phyloP scores from a whole-genome alignment of 31 red algal genomes.

The Asparagopsis taxiformis region DNA sequence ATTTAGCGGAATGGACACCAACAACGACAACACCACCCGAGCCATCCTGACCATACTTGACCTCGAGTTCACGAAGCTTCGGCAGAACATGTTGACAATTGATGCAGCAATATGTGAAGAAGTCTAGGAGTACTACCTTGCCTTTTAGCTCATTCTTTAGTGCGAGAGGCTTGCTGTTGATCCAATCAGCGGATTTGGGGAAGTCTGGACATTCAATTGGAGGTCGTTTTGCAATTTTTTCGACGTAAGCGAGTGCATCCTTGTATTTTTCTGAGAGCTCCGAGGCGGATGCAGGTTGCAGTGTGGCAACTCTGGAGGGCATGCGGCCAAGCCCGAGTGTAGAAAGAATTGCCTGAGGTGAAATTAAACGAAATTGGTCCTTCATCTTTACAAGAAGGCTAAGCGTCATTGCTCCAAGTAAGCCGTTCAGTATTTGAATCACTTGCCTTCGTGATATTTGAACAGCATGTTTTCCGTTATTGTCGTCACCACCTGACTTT shows the following conservation, averaged over 20 bases:
- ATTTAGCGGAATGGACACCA: slow-evolving; percentile 81
- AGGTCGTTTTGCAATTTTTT: slow-evolving; percentile 20
- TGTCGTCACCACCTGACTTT: too few species aligned
- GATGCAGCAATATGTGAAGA: slow-evolving; percentile 85
- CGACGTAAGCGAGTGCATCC: slow-evolving; percentile 55
- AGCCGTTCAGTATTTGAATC: slow-evolving; percentile 50
- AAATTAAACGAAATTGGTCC: slow-evolving; percentile 58
- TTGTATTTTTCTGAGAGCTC: slow-evolving; percentile 7
- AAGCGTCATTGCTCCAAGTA: slow-evolving; percentile 33
- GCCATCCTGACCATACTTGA: slow-evolving; percentile 61
- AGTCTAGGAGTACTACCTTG: slow-evolving; percentile 82
- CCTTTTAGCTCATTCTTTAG: slow-evolving; percentile 44
- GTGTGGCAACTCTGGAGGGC: slow-evolving; percentile 21
- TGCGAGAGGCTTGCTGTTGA: slow-evolving; percentile 69
- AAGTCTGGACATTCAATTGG: slow-evolving; percentile 55
- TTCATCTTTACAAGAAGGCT: slow-evolving; percentile 47
- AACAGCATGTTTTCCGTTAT: too few species aligned
- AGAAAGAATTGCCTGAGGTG: slow-evolving; percentile 50
- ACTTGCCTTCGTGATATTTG: slow-evolving; percentile 58
- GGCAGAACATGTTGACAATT: slow-evolving; percentile 85
- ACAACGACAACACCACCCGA: slow-evolving; percentile 70
- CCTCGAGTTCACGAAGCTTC: slow-evolving; percentile 46
- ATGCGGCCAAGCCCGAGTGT: slow-evolving; percentile 34
- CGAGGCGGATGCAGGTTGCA: slow-evolving; percentile 11
- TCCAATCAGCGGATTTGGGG: slow-evolving; percentile 58